Base-by-base conservation (phyloP, 2,329 filamentous ascomycete genomes). In the Helotiales sp. region DNA sequence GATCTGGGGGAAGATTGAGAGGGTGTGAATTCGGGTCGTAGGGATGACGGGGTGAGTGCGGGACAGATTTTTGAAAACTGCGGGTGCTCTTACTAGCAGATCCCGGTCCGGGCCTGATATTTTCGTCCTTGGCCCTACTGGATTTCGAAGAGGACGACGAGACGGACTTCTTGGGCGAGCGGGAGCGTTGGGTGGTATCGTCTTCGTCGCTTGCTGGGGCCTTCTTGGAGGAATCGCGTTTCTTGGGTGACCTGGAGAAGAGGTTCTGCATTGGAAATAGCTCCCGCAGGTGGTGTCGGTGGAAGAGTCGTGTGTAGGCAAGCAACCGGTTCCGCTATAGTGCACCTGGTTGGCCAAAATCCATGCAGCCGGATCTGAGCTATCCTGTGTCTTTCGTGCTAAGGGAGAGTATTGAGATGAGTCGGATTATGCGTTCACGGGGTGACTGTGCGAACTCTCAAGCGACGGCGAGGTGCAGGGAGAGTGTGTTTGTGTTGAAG, bases 1-100 rank as follows among this genome's bases (percentile, higher is more conserved):
- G 88, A 77, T 96, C 92, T 47, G 92, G 92, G 2, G 89, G 91
- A 22, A 96, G 84, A 70, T 97, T 97, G 52, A 97, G 82, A 36
- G 93, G 93, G 74, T 97, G 93, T 2, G 86, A 88, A 72, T 93
- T 84, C 63, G 80, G 80, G 71, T 90, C 86, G 70, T 79, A 75
- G 67, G 75, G 76, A 63, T 81, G 77, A 55, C 63, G 66, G 24
- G 65, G 62, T 34, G 67, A 63, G 56, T 65, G 60, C 36, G 61
- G 59, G 34, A 61, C 59, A 38, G 67, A 57, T 62, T 67, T 69
- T 34, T 59, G 54, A 60, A 64, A 63, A 54, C 38, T 68, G 57
- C 69, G 69, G 59, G 63, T 69, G 62, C 54, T 68, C 59, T 63
- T 66, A 47, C 65, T 59, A n/a, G 40, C 19, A 60, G 69, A 69